Percentiles rank a stretch among this genome's conserved stretches.
Evolutionary conservation across 352 stramenopile species (phyloP).

Genomic region (Phytophthora palmivora): DNA sequence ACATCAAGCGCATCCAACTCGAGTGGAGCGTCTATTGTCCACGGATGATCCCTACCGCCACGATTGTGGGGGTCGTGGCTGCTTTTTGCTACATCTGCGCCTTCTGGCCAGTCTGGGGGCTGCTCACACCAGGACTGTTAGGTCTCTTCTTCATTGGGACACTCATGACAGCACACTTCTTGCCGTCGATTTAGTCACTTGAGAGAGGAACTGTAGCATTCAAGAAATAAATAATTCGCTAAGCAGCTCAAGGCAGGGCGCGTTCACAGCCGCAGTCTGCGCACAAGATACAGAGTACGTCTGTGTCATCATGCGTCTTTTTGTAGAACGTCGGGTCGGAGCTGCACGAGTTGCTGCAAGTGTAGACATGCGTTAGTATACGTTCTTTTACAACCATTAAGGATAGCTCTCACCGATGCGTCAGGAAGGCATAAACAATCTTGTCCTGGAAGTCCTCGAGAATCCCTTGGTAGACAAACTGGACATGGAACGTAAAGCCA

Average conservation of each 20-base stretch:
- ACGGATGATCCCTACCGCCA: constrained; percentile 91
- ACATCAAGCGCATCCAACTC: constrained; percentile 81
- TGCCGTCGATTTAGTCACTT: constrained; percentile 79
- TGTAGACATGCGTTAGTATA: neutral
- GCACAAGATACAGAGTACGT: constrained; percentile 54
- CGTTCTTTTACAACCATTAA: neutral
- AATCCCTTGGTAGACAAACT: constrained; percentile 57
- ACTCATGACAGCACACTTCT: constrained; percentile 95
- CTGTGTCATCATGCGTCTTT: constrained; percentile 25
- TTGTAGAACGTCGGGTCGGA: constrained; percentile 64
- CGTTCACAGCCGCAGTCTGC: constrained; percentile 43
- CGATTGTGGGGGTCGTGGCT: constrained; percentile 67
- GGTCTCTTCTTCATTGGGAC: constrained; percentile 89
- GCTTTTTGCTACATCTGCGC: constrained; percentile 84
- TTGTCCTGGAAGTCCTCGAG: constrained; percentile 72
- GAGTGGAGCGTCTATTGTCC: constrained; percentile 94
- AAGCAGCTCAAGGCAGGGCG: constrained; percentile 29
- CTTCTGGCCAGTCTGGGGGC: constrained; percentile 92
- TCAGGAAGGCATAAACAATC: constrained; percentile 60
- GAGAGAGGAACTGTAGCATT: constrained; percentile 5
- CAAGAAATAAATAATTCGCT: constrained; percentile 41
- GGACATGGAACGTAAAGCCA: constrained; percentile 58
- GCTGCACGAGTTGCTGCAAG: constrained; percentile 48
- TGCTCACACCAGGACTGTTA: constrained; percentile 91
- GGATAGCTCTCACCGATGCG: constrained; percentile 51